Base-by-base conservation (phyloP, 768 basidiomycete genomes). In the Auricularia sp. region DNA sequence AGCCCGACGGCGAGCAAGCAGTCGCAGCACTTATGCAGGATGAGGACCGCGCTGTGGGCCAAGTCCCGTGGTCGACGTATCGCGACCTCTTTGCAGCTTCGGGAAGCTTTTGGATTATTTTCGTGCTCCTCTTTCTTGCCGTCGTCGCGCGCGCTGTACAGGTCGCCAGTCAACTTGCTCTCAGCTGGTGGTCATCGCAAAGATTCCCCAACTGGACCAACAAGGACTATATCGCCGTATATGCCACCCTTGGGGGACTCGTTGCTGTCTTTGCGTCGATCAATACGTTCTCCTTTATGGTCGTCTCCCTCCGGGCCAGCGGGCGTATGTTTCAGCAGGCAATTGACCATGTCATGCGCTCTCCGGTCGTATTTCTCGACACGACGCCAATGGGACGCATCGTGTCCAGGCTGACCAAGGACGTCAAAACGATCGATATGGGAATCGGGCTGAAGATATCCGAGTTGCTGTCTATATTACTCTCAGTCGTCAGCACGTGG, bases 171-270 rank as follows among this genome's bases (percentile, higher is more conserved):
- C 85, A 81, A 35, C 72, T 91, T 3, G 84, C 88, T 76, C 79
- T 92, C n/a, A 88, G 88, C 0, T 89, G 85, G 68, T 92, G 89
- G 89, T 85, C 85, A 0, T 77, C 78, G 1, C 65, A 77, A n/a
- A 81, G 76, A 18, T 81, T 90, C 18, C 65, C 69, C 4, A 81
- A 82, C 2, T 87, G 89, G 70, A 71, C 47, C 3, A 82, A 88
- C 71, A 82, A 81, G 0, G 76, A 85, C 39, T 92, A 92, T 72
- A 91, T 92, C 82, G 87, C 70, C 0, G 69, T 79, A 1, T 82
- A 82, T 69, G 78, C 78, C 13, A 75, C 74, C 44, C 75, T 65
- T 72, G 84, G 85, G 63, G 76, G 76, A 21, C 80, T 79, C 1
- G 77, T 81, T 66, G 83, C 82, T 3, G 45, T 87, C 3, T n/a